A percentile compares a stretch with the other conserved stretches of the same genome.
Evolutionary conservation across 768 basidiomycete genomes (phyloP).

Genomic region (Nidula microcarpa): DNA sequence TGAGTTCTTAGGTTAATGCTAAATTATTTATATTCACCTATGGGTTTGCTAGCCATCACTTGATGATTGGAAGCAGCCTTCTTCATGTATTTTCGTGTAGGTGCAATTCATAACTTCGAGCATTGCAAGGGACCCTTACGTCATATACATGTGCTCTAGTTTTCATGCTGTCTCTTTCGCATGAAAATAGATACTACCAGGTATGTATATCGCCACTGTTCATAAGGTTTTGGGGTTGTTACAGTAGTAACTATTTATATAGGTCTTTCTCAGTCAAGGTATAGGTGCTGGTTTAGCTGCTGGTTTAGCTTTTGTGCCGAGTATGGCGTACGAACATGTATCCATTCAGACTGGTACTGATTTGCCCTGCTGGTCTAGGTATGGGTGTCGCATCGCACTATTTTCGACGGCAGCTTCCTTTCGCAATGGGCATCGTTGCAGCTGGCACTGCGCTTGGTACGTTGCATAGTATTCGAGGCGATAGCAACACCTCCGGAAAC

Average conservation of each 20-base stretch:
- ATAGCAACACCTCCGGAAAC: slow-evolving; percentile 1
- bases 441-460: slow-evolving; percentile 28
- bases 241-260: background rate
- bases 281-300: slow-evolving; percentile 16
- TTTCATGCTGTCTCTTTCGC: slow-evolving; percentile 31
- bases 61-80: background rate
- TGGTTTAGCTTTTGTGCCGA: slow-evolving; percentile 37
- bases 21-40: background rate
- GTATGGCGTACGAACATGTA: background rate
- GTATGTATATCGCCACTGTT: slow-evolving; percentile 20
- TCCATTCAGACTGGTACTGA: background rate
- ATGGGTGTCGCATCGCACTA: slow-evolving; percentile 40
- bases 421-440: slow-evolving; percentile 44
- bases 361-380: slow-evolving; percentile 7
- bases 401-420: slow-evolving; percentile 35
- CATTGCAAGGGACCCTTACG: background rate
- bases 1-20: slow-evolving; percentile 10
- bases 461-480: background rate
- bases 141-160: background rate
- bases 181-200: slow-evolving; percentile 29
- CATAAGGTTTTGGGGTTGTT: too few relatives aligned
- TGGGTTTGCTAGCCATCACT: background rate
- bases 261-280: slow-evolving; percentile 1
- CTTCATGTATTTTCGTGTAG: background rate
- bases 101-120: background rate